Conservation (phyloP, 179 eudicot species). For the Spergularia azorica region DNA sequence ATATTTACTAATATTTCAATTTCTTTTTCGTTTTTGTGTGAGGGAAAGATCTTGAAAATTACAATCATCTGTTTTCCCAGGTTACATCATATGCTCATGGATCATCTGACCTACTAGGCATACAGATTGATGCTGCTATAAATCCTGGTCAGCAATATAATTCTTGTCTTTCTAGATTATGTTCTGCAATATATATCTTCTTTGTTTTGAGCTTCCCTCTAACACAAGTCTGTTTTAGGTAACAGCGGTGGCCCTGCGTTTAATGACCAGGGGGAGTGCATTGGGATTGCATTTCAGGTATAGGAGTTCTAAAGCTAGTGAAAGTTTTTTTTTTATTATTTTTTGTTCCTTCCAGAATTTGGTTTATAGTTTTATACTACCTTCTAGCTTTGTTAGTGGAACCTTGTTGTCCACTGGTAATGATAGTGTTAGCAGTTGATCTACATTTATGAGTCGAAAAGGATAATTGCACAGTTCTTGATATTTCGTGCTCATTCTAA, state of each 20-base stretch:
- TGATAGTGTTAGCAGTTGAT: constrained; percentile 2
- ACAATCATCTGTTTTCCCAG: constrained; percentile 42
- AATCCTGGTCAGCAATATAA: constrained; percentile 74
- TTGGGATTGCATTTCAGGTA: constrained; percentile 99
- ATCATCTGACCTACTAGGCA: constrained; percentile 90
- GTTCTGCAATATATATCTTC: constrained; percentile 3
- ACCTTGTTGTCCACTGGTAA: background rate
- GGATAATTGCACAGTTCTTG: background rate
- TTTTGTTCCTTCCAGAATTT: background rate
- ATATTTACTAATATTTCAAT: background rate
- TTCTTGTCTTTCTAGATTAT: constrained; percentile 10
- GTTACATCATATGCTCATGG: constrained; percentile 97
- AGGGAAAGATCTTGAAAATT: background rate
- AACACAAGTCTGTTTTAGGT: constrained; percentile 49
- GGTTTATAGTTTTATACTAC: background rate
- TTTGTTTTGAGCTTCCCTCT: constrained; percentile 20
- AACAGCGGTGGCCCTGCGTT: constrained; percentile 99
- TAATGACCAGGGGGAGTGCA: constrained; percentile 93
- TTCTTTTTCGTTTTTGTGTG: too few species aligned
- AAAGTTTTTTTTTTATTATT: too few species aligned
- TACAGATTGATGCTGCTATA: constrained; percentile 98
- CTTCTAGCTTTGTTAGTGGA: background rate
- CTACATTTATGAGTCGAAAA: background rate
- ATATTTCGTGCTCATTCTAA: too few species aligned
- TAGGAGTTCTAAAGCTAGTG: too few species aligned